Percentiles rank a stretch among this genome's conserved stretches.
phyloP scores from a whole-genome alignment of 345 rosid species.

The Angophora floribunda region DNA sequence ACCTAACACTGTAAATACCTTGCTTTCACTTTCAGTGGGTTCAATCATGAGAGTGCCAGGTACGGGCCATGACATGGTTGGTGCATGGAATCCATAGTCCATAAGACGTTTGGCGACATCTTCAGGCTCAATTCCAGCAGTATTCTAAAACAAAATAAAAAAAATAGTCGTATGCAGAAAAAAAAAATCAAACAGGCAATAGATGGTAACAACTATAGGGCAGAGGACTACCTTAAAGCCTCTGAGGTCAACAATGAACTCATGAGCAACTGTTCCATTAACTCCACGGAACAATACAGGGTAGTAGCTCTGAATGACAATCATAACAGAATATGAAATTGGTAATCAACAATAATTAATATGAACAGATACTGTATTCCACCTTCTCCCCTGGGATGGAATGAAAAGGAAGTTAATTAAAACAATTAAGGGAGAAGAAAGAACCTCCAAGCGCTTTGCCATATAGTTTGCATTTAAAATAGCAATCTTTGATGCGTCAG shows the following conservation, averaged over 20 bases:
- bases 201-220: background rate
- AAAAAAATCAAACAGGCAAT: background rate
- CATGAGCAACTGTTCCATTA: conserved; percentile 94
- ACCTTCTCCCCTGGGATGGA: background rate
- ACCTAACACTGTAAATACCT: conserved; percentile 26
- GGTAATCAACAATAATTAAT: background rate
- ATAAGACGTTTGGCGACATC: conserved; percentile 97
- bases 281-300: conserved; percentile 94
- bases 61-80: conserved; percentile 99
- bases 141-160: conserved; percentile 30
- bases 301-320: conserved; percentile 41
- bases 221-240: conserved; percentile 60
- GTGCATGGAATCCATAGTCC: conserved; percentile 96
- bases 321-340: background rate
- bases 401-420: background rate
- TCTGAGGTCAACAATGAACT: conserved; percentile 88
- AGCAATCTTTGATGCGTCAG: conserved; percentile 94
- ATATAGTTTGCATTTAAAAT: conserved; percentile 97
- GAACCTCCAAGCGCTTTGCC: conserved; percentile 97
- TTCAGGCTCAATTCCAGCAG: conserved; percentile 93
- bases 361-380: background rate
- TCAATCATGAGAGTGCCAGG: conserved; percentile 99
- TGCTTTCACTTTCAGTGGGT: conserved; percentile 99
- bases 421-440: conserved; percentile 1
- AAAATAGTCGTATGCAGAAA: background rate